Evolutionary conservation across 768 basidiomycete species (phyloP).

Genomic region (Piloderma croceum): DNA sequence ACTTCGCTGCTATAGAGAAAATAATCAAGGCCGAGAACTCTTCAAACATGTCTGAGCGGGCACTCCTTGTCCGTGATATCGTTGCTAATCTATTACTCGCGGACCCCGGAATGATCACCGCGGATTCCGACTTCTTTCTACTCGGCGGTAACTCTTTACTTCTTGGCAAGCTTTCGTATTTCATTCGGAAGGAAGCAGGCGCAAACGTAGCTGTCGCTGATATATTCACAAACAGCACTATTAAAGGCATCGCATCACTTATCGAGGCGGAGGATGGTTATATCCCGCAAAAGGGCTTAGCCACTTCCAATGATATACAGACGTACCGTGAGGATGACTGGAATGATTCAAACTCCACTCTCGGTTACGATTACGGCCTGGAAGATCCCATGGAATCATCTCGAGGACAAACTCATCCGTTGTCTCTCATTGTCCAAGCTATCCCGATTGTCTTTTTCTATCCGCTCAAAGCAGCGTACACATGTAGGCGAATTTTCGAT

Average conservation of each 20-base stretch:
- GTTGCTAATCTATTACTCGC: slow-evolving; percentile 28
- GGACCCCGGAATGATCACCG: slow-evolving; percentile 24
- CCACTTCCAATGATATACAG: background rate
- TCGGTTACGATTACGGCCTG: slow-evolving; percentile 8
- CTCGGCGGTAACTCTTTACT: slow-evolving; percentile 42
- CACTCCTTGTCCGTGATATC: slow-evolving; percentile 33
- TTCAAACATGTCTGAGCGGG: slow-evolving; percentile 24
- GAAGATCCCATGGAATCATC: slow-evolving; percentile 17
- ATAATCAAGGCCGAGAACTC: slow-evolving; percentile 17
- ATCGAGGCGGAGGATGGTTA: slow-evolving; percentile 27
- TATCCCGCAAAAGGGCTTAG: slow-evolving; percentile 7
- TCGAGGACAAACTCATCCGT: slow-evolving; percentile 32
- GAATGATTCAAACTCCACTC: background rate
- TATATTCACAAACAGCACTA: slow-evolving; percentile 38
- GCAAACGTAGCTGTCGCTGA: slow-evolving; percentile 32
- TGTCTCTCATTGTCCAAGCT: slow-evolving; percentile 36
- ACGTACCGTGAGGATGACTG: background rate
- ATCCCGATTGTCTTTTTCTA: slow-evolving; percentile 40
- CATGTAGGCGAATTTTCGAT: slow-evolving; percentile 28
- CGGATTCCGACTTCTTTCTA: slow-evolving; percentile 39
- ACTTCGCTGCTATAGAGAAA: slow-evolving; percentile 28
- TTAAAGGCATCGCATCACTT: slow-evolving; percentile 35
- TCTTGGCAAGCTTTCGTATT: slow-evolving; percentile 41
- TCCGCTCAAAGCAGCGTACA: slow-evolving; percentile 38
- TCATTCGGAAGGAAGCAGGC: slow-evolving; percentile 35